phyloP scores from a whole-genome alignment of 2,329 filamentous ascomycete genomes.

The Kalmusia sp. region DNA sequence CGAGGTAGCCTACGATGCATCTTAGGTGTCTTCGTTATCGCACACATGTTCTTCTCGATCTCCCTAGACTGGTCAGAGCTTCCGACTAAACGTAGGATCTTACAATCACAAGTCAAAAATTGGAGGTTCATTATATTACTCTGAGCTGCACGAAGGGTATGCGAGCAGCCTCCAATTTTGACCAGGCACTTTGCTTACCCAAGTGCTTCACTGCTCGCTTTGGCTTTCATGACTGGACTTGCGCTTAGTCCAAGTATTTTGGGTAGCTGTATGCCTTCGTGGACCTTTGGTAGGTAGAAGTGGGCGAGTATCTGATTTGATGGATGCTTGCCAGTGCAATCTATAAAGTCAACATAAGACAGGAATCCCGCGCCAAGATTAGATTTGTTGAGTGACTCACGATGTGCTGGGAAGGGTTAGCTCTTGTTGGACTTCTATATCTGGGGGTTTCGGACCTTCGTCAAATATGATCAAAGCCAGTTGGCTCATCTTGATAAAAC shows the following conservation, averaged over 20 bases:
- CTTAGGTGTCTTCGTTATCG: conserved; percentile 72
- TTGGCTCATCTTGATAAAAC: conserved; percentile 70
- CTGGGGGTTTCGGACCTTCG: conserved; percentile 63
- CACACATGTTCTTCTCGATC: conserved; percentile 74
- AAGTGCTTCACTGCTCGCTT: conserved; percentile 57
- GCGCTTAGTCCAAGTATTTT: conserved; percentile 81
- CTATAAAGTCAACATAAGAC: neutral
- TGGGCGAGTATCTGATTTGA: conserved; percentile 75
- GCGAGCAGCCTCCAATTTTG: too few species aligned
- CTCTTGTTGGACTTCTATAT: neutral
- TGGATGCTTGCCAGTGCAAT: conserved; percentile 70
- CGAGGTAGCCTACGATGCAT: conserved; percentile 58
- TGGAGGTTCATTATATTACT: too few species aligned
- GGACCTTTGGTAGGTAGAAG: conserved; percentile 67
- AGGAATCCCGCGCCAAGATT: too few species aligned
- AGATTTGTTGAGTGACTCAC: neutral
- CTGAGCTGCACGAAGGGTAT: too few species aligned
- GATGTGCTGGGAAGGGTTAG: conserved; percentile 9
- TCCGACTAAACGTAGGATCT: too few species aligned
- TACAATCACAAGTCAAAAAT: too few species aligned
- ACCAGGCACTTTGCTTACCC: conserved; percentile 50
- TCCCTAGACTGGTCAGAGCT: conserved; percentile 40
- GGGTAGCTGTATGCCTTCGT: conserved; percentile 54
- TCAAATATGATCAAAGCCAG: conserved; percentile 80
- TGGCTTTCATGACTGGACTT: conserved; percentile 73